Conservation (phyloP, 2,329 filamentous ascomycete genomes). For the Fusarium neocosmosporiellum region DNA sequence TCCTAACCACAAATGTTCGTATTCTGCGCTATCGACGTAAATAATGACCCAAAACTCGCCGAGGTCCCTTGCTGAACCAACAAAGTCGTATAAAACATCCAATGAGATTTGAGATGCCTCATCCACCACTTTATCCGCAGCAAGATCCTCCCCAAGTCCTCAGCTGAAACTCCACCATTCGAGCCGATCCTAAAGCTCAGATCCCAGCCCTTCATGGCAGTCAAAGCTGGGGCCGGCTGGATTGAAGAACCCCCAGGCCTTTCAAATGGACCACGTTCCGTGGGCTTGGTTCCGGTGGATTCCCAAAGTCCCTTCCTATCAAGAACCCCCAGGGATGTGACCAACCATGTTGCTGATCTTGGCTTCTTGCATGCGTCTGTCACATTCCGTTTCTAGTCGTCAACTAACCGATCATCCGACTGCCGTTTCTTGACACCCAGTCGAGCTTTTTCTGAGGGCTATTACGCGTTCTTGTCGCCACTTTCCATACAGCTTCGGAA, state of each 20-base stretch:
- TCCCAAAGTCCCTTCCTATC: slow-evolving; percentile 13
- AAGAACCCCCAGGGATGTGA: slow-evolving; percentile 40
- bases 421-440: slow-evolving; percentile 30
- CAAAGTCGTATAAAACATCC: neutral
- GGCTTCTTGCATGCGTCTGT: slow-evolving; percentile 24
- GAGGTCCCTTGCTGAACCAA: neutral
- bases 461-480: slow-evolving; percentile 13
- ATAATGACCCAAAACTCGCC: neutral
- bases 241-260: slow-evolving; percentile 21
- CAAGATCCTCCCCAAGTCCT: slow-evolving; percentile 3
- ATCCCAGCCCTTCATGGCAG: slow-evolving; percentile 15
- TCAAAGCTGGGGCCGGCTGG: slow-evolving; percentile 5
- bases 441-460: slow-evolving; percentile 29
- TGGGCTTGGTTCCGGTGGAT: neutral
- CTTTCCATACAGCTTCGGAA: slow-evolving; percentile 35
- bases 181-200: slow-evolving; percentile 25
- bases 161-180: slow-evolving; percentile 20
- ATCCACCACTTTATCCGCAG: slow-evolving; percentile 7
- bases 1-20: neutral
- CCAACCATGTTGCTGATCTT: slow-evolving; percentile 24
- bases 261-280: slow-evolving; percentile 31
- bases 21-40: neutral
- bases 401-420: slow-evolving; percentile 35
- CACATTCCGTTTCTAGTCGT: slow-evolving; percentile 31
- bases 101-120: neutral